These are phyloP conservation scores for Lentinula sp. DNA, from an alignment of 768 basidiomycete species.

Conservation along the genomic window DNA sequence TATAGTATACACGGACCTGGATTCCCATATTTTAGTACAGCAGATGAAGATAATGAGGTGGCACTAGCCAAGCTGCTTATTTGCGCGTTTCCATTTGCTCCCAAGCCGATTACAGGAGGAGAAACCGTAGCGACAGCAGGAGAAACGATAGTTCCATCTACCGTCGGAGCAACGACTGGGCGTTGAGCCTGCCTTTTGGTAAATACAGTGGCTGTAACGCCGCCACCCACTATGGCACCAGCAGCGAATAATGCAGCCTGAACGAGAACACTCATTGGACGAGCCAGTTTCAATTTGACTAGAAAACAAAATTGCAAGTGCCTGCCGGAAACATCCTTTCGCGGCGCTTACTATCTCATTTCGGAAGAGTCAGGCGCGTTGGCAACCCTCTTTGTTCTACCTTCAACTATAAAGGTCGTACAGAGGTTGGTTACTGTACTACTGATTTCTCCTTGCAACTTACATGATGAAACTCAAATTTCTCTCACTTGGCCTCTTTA, in stretches of 20 bases:
- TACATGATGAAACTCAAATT: constrained; percentile 6
- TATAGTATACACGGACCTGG: constrained; percentile 49
- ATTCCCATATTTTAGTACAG: constrained; percentile 72
- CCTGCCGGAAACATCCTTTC: constrained; percentile 7
- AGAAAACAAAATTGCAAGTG: neutral
- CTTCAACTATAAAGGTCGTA: neutral
- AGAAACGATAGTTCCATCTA: neutral
- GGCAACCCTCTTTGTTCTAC: neutral
- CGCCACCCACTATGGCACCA: constrained; percentile 77
- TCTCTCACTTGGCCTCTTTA: neutral
- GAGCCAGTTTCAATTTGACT: constrained; percentile 12
- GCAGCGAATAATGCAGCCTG: constrained; percentile 77
- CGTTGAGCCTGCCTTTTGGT: constrained; percentile 19
- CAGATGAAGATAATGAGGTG: constrained; percentile 14
- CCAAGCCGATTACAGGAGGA: constrained; percentile 40
- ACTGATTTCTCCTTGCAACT: neutral
- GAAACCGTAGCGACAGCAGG: constrained; percentile 16
- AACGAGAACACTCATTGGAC: constrained; percentile 24
- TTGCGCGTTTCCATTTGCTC: constrained; percentile 35
- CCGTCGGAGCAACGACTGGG: neutral
- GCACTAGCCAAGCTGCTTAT: constrained; percentile 25
- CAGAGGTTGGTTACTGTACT: neutral
- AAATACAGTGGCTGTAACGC: constrained; percentile 49
- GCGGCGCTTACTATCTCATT: neutral
- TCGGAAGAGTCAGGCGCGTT: neutral